A percentile compares a stretch with the other conserved stretches of the same genome.
Evolutionary conservation across 1,284 basidiomycete genomes (phyloP).

Genomic region (Caloboletus inedulis): DNA sequence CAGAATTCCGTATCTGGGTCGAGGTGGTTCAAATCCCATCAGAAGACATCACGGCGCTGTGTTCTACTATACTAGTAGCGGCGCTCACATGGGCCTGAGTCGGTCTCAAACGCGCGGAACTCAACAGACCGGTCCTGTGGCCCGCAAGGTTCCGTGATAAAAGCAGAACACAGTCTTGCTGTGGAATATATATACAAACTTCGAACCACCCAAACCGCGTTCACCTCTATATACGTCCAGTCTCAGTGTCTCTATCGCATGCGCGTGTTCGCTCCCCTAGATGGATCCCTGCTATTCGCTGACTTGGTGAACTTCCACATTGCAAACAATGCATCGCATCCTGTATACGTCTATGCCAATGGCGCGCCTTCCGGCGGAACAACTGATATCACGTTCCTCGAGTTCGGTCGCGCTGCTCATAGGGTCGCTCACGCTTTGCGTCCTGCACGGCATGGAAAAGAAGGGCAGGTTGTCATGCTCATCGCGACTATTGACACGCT

Average conservation of each 20-base stretch:
- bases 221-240: background rate
- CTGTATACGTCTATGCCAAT: slow-evolving; percentile 6
- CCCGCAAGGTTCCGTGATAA: background rate
- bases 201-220: background rate
- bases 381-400: slow-evolving; percentile 8
- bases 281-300: slow-evolving; percentile 5
- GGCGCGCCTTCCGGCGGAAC: background rate
- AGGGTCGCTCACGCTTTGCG: slow-evolving; percentile 5
- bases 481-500: slow-evolving; percentile 6
- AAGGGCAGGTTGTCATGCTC: slow-evolving; percentile 12
- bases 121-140: background rate
- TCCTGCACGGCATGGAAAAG: slow-evolving; percentile 1
- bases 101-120: background rate
- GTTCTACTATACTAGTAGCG: background rate
- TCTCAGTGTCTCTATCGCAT: background rate
- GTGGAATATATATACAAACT: background rate
- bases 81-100: background rate
- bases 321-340: background rate
- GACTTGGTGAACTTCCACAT: slow-evolving; percentile 12
- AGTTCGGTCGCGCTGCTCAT: slow-evolving; percentile 13
- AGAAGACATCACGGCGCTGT: background rate
- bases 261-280: background rate
- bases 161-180: background rate
- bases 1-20: background rate
- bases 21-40: too few relatives aligned